Evolutionary conservation across 129 eudicot genomes (phyloP).

Genomic region (Artemisia tridentata): DNA sequence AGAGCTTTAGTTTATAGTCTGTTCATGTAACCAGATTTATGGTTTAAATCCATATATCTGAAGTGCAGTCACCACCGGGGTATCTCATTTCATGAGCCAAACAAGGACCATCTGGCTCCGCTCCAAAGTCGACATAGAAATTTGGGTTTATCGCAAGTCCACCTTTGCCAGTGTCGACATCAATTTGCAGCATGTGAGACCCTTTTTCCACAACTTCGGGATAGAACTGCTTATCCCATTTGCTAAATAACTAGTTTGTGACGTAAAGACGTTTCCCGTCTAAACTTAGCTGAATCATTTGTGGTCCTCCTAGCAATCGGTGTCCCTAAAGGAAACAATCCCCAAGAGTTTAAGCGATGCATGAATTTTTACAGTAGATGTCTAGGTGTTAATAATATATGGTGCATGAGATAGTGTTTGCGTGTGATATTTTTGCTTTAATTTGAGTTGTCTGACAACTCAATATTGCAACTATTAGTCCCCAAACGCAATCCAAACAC

Average conservation of each 20-base stretch:
- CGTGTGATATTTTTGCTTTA: not conserved
- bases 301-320: constrained; percentile 87
- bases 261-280: constrained; percentile 89
- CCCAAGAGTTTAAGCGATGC: not conserved
- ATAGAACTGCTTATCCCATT: constrained; percentile 94
- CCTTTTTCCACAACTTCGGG: constrained; percentile 91
- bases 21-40: constrained; percentile 13
- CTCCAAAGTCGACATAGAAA: constrained; percentile 86
- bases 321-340: constrained; percentile 52
- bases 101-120: constrained; percentile 91
- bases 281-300: constrained; percentile 92
- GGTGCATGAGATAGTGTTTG: not conserved
- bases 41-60: constrained; percentile 81
- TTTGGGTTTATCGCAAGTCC: constrained; percentile 71
- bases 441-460: no score
- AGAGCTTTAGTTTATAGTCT: not conserved
- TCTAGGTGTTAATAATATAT: not conserved
- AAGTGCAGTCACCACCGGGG: constrained; percentile 99
- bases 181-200: constrained; percentile 91
- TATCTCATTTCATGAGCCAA: constrained; percentile 98
- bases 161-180: constrained; percentile 74
- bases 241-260: constrained; percentile 86
- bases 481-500: no score
- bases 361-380: not conserved
- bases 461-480: no score